Evolutionary conservation across 352 stramenopile species (phyloP).

Genomic region (Hyaloperonospora arabidopsidis): DNA sequence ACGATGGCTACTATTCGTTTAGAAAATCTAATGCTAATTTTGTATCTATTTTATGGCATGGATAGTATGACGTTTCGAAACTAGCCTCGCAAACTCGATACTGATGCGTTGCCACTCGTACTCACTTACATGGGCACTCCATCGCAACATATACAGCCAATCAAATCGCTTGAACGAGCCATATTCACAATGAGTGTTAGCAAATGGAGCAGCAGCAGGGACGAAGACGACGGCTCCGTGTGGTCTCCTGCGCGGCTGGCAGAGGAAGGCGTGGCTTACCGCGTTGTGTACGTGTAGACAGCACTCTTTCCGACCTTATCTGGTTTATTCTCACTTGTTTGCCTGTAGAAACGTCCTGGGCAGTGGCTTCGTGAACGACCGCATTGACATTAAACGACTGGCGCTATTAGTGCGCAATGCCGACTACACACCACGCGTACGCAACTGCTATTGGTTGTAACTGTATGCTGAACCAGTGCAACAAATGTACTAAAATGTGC

Average conservation of each 20-base stretch:
- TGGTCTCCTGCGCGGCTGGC: slow-evolving; percentile 40
- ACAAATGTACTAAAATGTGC: neutral
- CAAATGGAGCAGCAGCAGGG: slow-evolving; percentile 21
- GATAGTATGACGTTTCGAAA: too few relatives aligned
- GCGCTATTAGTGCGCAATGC: slow-evolving; percentile 64
- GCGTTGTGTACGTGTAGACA: slow-evolving; percentile 40
- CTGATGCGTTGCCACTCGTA: too few relatives aligned
- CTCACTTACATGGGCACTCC: too few relatives aligned
- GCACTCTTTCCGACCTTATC: too few relatives aligned
- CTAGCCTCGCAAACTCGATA: too few relatives aligned
- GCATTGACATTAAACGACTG: slow-evolving; percentile 53
- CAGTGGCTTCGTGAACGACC: slow-evolving; percentile 44
- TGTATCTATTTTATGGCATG: too few relatives aligned
- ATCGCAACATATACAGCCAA: slow-evolving; percentile 12
- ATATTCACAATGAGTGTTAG: slow-evolving; percentile 13
- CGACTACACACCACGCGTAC: slow-evolving; percentile 53
- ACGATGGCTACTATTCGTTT: too few relatives aligned
- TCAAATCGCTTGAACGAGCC: slow-evolving; percentile 6
- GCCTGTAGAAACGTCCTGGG: slow-evolving; percentile 49
- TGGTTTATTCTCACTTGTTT: neutral
- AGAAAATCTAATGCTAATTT: too few relatives aligned
- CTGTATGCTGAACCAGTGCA: neutral
- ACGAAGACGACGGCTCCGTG: slow-evolving; percentile 11
- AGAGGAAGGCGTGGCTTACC: slow-evolving; percentile 46
- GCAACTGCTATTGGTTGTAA: neutral